phyloP scores from a whole-genome alignment of 495 filamentous ascomycete species.

The Neurospora sp. region DNA sequence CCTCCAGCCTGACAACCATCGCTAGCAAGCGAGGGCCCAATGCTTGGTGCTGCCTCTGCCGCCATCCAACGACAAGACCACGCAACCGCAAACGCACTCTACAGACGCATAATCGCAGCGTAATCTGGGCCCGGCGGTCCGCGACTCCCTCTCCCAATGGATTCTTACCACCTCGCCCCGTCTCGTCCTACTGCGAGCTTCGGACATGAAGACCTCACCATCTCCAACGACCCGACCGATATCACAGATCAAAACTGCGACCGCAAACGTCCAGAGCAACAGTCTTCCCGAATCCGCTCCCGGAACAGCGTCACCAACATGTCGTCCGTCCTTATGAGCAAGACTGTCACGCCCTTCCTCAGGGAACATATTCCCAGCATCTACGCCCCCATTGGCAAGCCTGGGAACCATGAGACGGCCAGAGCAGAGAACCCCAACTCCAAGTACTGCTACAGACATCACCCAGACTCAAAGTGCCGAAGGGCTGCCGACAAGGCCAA shows the following conservation, averaged over 20 bases:
- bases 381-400: neutral
- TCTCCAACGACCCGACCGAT: neutral
- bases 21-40: slow-evolving; percentile 19
- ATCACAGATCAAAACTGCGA: slow-evolving; percentile 26
- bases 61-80: slow-evolving; percentile 15
- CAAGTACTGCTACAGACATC: slow-evolving; percentile 91
- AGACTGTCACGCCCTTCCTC: slow-evolving; percentile 69
- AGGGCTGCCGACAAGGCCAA: slow-evolving; percentile 87
- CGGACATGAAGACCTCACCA: neutral
- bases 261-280: slow-evolving; percentile 31
- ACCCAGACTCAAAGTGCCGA: slow-evolving; percentile 87
- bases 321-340: slow-evolving; percentile 38
- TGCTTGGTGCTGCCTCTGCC: slow-evolving; percentile 14
- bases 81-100: slow-evolving; percentile 14
- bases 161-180: slow-evolving; percentile 9
- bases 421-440: slow-evolving; percentile 56
- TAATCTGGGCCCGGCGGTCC: slow-evolving; percentile 8
- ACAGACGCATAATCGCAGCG: neutral
- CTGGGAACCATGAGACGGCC: slow-evolving; percentile 33
- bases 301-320: slow-evolving; percentile 31
- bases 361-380: slow-evolving; percentile 61
- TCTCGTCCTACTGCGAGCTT: neutral
- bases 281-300: slow-evolving; percentile 8
- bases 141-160: slow-evolving; percentile 14
- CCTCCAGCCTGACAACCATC: slow-evolving; percentile 13